Base-by-base conservation (phyloP, 2,329 filamentous ascomycete species). In the Cladosporium oxysporum region DNA sequence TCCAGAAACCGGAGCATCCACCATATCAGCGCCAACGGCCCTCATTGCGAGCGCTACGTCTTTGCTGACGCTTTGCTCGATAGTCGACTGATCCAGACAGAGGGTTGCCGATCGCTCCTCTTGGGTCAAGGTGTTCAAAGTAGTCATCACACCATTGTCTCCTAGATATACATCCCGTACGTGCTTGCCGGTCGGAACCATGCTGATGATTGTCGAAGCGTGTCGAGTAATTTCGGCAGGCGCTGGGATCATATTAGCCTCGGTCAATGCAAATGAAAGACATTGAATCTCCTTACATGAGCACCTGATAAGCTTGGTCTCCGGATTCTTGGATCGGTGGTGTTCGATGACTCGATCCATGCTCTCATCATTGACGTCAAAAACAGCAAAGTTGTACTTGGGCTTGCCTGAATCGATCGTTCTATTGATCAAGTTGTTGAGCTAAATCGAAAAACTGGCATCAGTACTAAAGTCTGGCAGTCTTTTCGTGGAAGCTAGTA, bases 291-390 rank as follows among this genome's bases (percentile, higher is more conserved):
- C 2, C 44, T 21, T 49, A 49, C 44, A 49, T 10, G 44, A 49
- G 18, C 44, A 49, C 44, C n/a, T 49, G 2, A 49, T 49, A 21
- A 49, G 14, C 44, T 49, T 49, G 8, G 44, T 49, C 18, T 49
- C 44, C 8, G 18, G 18, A 21, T 49, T 49, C 18, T 49, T 49
- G 16, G 18, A 49, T 49, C 21, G 16, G 10, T 49, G 44, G 44
- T 49, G 44, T 21, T 49, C 21, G 44, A 49, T 49, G 44, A 49
- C 44, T 49, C 44, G 44, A 21, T 49, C 44, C 44, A 49, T 49
- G 4, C 18, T 49, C 8, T 49, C 44, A 62, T 67, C 37, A 65
- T 58, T n/a, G 52, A 57, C 41, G 26, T 69, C 12, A 65, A 67
- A 37, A 35, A 58, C 28, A 53, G 62, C 31, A 52, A 33, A 28